These are phyloP conservation scores for Pneumocystis jirovecii DNA, from an alignment of 1,139 yeast genomes.

Conservation along the genomic window DNA sequence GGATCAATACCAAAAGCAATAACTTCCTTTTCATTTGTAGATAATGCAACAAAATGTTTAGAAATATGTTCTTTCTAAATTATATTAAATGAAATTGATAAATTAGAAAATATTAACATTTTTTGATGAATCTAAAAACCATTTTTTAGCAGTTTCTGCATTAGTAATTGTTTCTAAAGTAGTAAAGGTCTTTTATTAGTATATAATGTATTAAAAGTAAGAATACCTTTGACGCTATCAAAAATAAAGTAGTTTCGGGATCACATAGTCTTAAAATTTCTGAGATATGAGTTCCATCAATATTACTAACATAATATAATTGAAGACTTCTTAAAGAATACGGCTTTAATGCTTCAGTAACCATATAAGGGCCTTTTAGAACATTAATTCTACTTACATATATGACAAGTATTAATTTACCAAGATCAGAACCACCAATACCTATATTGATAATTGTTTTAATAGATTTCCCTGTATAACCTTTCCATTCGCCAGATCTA, in stretches of 20 bases:
- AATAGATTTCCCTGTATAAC: conserved; percentile 88
- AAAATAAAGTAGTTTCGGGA: conserved; percentile 85
- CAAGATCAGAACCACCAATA: conserved; percentile 96
- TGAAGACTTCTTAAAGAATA: conserved; percentile 55
- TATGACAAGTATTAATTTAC: conserved; percentile 64
- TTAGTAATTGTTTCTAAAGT: conserved; percentile 96
- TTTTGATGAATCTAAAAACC: conserved; percentile 71
- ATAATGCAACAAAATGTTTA: conserved; percentile 91
- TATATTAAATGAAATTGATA: not conserved
- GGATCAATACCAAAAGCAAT: conserved; percentile 91
- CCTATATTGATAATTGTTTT: conserved; percentile 94
- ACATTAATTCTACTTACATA: not conserved
- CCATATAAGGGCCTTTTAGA: conserved; percentile 21
- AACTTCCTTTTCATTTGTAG: conserved; percentile 85
- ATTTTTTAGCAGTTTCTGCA: conserved; percentile 83
- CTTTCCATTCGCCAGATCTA: conserved; percentile 90
- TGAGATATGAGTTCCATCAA: conserved; percentile 94
- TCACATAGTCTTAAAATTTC: conserved; percentile 65
- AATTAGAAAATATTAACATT: conserved; percentile 23
- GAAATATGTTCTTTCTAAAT: conserved; percentile 49
- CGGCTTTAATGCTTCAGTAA: conserved; percentile 89
- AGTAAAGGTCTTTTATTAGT: conserved; percentile 58
- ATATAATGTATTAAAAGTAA: not conserved
- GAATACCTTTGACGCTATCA: conserved; percentile 58
- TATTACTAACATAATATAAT: conserved; percentile 91